phyloP scores from a whole-genome alignment of 345 rosid species.

The Linum lewisii region DNA sequence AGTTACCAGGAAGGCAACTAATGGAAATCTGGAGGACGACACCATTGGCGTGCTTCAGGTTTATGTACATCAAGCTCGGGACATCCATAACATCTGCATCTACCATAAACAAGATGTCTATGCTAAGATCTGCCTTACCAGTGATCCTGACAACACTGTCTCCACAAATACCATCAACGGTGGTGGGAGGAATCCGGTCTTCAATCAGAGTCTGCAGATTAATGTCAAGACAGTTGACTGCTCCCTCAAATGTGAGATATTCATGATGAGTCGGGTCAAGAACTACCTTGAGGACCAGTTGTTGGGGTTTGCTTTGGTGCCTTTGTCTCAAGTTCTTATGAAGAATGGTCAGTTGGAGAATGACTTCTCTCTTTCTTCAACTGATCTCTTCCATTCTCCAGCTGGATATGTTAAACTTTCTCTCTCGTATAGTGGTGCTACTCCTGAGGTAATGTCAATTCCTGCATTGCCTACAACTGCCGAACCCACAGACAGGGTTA shows the following conservation, averaged over 20 bases:
- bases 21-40: conserved; percentile 25
- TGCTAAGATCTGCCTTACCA: conserved; percentile 88
- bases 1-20: conserved; percentile 28
- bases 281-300: conserved; percentile 97
- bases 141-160: conserved; percentile 66
- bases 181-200: conserved; percentile 97
- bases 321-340: conserved; percentile 71
- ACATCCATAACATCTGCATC: conserved; percentile 96
- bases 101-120: conserved; percentile 99
- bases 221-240: conserved; percentile 57
- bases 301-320: conserved; percentile 84
- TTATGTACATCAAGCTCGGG: conserved; percentile 84
- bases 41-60: conserved; percentile 64
- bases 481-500: conserved; percentile 22
- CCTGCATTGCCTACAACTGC: conserved; percentile 37
- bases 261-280: conserved; percentile 97
- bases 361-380: conserved; percentile 91
- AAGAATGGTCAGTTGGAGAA: conserved; percentile 72
- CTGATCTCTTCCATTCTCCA: conserved; percentile 91
- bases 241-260: conserved; percentile 87
- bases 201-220: conserved; percentile 57
- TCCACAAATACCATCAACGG: conserved; percentile 94
- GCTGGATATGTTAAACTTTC: conserved; percentile 91
- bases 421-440: conserved; percentile 64
- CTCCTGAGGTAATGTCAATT: conserved; percentile 81